Percentiles rank a stretch among this genome's conserved stretches.
These are phyloP conservation scores for Mucor circinelloides DNA, from an alignment of 371 early-diverging fungal species.

Conservation along the genomic window DNA sequence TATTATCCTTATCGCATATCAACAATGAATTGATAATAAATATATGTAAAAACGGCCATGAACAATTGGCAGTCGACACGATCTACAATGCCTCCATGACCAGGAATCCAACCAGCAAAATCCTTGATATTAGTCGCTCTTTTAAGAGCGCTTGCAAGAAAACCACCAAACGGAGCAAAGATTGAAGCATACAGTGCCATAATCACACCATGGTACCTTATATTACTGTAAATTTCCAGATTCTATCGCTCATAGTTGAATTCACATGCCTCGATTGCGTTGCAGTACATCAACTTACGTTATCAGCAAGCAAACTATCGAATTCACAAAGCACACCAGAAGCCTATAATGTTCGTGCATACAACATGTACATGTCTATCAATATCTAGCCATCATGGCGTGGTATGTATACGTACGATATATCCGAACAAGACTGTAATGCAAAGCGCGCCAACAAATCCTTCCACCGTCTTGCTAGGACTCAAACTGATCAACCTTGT, in stretches of 20 bases:
- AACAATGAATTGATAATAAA: constrained; percentile 14
- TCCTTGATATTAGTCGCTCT: constrained; percentile 30
- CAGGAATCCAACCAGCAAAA: constrained; percentile 33
- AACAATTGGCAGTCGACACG: constrained; percentile 39
- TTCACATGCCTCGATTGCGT: not conserved
- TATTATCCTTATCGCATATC: not conserved
- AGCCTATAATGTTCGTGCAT: not conserved
- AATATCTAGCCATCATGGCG: not conserved
- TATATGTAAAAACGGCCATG: constrained; percentile 31
- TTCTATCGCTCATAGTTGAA: not conserved
- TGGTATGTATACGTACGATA: constrained; percentile 1
- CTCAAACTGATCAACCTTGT: constrained; percentile 16
- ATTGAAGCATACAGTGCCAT: constrained; percentile 24
- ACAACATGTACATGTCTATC: not conserved
- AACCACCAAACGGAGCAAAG: constrained; percentile 34
- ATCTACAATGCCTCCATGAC: constrained; percentile 38
- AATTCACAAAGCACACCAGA: not conserved
- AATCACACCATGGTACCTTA: constrained; percentile 18
- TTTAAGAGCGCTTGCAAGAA: constrained; percentile 37
- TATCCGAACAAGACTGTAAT: constrained; percentile 23
- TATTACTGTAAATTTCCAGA: not conserved
- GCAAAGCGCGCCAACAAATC: constrained; percentile 29
- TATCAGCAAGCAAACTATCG: not conserved
- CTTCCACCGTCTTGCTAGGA: constrained; percentile 40
- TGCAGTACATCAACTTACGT: not conserved